Evolutionary conservation across 306 rosid genomes (phyloP), one percentile per base, ranked within the genome.

Genomic region (Sechiopsis laciniata): DNA sequence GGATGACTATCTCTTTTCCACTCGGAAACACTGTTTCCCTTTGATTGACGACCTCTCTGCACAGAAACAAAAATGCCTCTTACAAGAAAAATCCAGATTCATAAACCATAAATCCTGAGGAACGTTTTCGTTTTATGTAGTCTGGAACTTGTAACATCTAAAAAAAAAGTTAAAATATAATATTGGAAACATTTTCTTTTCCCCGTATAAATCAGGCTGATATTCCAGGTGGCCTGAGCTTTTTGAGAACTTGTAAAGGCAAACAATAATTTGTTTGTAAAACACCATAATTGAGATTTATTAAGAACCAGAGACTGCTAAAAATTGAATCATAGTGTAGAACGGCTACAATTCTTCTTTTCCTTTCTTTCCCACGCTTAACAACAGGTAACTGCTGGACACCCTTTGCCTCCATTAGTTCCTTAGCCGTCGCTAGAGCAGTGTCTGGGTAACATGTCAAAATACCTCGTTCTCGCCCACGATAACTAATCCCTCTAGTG

Each of bases 341-440:
- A 79, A 94, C 77, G 68, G 96, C 99, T 67, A 85, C 85, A 37
- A 86, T 79, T 87, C 87, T 89, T 75, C 80, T 85, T 79, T 88
- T 94, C 76, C 80, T 80, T 76, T 84, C 89, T 74, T 80, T 84
- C 9, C 85, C 71, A 16, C 81, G 99, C 81, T 85, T 87, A 76
- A 94, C 97, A 77, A 94, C 97, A 0, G 99, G 99, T 71, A 94
- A 84, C 82, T 94, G 99, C 81, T 87, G 89, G 72, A 89, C 73
- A 69, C 88, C 99, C 82, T 82, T 90, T 67, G 99, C 99, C 80
- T 94, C 99, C 97, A 94, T 94, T 76, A 94, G 87, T 71, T 94
- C 97, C 84, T 84, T 89, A 71, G 99, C 96, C 80, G 81, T 78
- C 66, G 96, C 89, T 83, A 94, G 83, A 84, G 74, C 83, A 26